Base-by-base conservation (phyloP, 176 grass and related monocot species). In the Musa beccarii region DNA sequence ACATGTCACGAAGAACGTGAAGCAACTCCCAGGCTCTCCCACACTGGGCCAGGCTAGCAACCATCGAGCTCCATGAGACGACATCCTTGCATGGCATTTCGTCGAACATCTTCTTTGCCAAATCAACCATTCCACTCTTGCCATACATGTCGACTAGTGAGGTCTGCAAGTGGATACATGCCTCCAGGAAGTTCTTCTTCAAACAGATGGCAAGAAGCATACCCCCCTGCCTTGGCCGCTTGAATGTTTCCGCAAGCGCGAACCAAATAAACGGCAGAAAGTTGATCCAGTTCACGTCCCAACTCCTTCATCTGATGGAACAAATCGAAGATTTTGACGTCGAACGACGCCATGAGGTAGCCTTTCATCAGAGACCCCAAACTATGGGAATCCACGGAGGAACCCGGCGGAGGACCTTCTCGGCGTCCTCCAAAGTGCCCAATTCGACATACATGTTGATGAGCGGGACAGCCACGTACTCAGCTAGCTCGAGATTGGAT, bases 331-430 rank as follows among this genome's bases (percentile, higher is more conserved):
- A 74, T 59, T 43, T 73, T 17, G n/a, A 1, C 49, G 24, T 74
- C 69, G 12, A n/a, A 10, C 9, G 59, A 72, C 12, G 55, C 69
- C 15, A 21, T 72, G 20, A 64, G 23, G 51, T 81, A 73, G 49
- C 70, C 49, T 74, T 73, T 81, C 79, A 73, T 81, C 79, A 81
- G 3, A 81, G 69, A 61, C 69, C 69, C 79, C 79, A 73, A 66
- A 24, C 43, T 2, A 7, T 22, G 22, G 79, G 28, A 29, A 43
- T 65, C 34, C 7, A 20, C 5, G 19, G 34, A 66, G 19, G 49
- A 53, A 53, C 50, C 23, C 70, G 22, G 23, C 64, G 10, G 34
- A 81, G 65, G 21, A 74, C 59, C 22, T 29, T 74, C 70, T 73
- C 79, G 6, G 57, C 79, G 54, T 81, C 79, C 21, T 74, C 66